Conservation (phyloP, 371 early-diverging fungal species). For the Mortierella sp. region DNA sequence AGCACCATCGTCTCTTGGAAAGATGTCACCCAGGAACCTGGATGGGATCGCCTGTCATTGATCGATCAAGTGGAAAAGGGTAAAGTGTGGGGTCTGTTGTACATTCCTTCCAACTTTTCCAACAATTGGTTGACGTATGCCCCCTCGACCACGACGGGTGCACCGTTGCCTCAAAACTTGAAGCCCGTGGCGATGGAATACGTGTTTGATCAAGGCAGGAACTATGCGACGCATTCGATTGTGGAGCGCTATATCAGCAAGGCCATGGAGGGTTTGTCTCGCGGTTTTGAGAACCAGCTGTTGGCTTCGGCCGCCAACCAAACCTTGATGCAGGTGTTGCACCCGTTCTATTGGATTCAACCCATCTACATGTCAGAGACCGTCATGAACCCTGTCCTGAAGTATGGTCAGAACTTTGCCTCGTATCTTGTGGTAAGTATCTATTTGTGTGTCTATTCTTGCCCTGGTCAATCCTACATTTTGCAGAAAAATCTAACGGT, state of each 20-base stretch:
- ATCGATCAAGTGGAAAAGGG: conserved; percentile 49
- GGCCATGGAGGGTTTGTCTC: conserved; percentile 27
- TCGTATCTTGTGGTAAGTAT: conserved; percentile 48
- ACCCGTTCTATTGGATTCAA: conserved; percentile 45
- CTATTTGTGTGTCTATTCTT: neutral
- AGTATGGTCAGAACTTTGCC: conserved; percentile 54
- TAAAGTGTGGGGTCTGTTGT: conserved; percentile 54
- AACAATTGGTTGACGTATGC: conserved; percentile 53
- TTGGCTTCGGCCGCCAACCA: conserved; percentile 48
- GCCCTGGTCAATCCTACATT: neutral
- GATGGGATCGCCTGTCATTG: conserved; percentile 39
- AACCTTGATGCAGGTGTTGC: conserved; percentile 34
- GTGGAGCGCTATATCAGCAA: conserved; percentile 37
- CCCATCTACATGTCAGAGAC: conserved; percentile 36
- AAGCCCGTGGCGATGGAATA: conserved; percentile 46
- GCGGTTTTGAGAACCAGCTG: conserved; percentile 26
- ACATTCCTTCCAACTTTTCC: conserved; percentile 59
- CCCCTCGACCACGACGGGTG: conserved; percentile 28
- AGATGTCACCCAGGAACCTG: conserved; percentile 32
- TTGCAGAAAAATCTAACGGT: no score
- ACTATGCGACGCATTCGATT: conserved; percentile 48
- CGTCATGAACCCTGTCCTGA: conserved; percentile 43
- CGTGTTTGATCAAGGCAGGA: conserved; percentile 53
- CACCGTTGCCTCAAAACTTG: conserved; percentile 20
- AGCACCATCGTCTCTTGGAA: conserved; percentile 42